These are phyloP conservation scores for Vinca minor DNA, from an alignment of 257 asterid genomes.

Conservation along the genomic window DNA sequence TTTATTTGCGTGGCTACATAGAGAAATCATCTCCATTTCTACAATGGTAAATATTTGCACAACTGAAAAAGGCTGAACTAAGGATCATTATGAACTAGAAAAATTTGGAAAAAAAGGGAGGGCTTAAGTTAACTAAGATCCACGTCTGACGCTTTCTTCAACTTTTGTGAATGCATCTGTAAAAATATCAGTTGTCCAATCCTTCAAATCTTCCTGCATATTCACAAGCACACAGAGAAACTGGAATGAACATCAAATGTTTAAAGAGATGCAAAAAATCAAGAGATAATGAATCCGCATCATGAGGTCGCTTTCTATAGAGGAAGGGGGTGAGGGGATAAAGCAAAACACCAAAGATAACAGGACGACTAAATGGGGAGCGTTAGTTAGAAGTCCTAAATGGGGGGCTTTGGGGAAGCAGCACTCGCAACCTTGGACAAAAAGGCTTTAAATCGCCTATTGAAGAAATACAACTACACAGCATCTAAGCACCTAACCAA, in stretches of 20 bases:
- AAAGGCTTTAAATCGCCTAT: background rate
- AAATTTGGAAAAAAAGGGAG: background rate
- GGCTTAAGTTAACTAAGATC: constrained; percentile 28
- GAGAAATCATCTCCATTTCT: background rate
- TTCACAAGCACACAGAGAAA: background rate
- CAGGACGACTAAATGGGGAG: no score
- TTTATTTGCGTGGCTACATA: no score
- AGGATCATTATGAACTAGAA: background rate
- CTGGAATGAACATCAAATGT: background rate
- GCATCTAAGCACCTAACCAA: background rate
- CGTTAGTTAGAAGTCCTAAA: no score
- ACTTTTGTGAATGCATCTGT: constrained; percentile 72
- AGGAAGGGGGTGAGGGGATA: background rate
- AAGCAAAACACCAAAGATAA: background rate
- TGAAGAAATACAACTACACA: background rate
- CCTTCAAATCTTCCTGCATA: constrained; percentile 77
- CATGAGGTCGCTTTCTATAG: no score
- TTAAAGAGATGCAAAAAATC: constrained; percentile 10
- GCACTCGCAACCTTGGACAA: background rate
- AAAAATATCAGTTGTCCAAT: constrained; percentile 73
- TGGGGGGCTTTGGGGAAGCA: background rate
- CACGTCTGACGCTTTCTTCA: constrained; percentile 61
- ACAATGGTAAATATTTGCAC: no score
- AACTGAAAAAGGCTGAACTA: background rate
- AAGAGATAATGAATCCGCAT: no score